A percentile compares a stretch with the other conserved stretches of the same genome.
Conservation (phyloP, 2,329 filamentous ascomycete genomes). For the Phaeosphaeriaceae sp. region DNA sequence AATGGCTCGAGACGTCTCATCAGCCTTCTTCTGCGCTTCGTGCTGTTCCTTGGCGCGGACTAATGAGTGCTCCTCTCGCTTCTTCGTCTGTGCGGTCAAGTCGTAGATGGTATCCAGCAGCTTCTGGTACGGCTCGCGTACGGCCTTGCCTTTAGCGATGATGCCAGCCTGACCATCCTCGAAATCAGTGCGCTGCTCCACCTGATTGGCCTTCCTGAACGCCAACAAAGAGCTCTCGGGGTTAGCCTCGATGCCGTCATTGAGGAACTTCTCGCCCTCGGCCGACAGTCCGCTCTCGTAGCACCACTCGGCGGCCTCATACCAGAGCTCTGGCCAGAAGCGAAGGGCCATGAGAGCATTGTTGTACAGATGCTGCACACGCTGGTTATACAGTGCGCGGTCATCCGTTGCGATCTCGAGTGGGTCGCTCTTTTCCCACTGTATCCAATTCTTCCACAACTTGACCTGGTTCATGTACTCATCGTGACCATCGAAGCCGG, state of each 20-base stretch:
- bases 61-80: constrained; percentile 69
- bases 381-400: constrained; percentile 72
- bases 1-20: constrained; percentile 46
- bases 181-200: constrained; percentile 78
- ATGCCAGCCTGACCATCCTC: constrained; percentile 77
- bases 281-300: constrained; percentile 75
- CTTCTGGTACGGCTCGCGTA: constrained; percentile 83
- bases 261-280: constrained; percentile 79
- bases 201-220: constrained; percentile 85
- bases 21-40: constrained; percentile 53
- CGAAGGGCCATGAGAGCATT: constrained; percentile 91
- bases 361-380: constrained; percentile 89
- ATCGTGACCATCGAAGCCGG: constrained; percentile 84
- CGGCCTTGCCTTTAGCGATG: constrained; percentile 70
- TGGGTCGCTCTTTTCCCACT: constrained; percentile 94
- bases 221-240: constrained; percentile 91
- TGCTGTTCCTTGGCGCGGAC: constrained; percentile 63
- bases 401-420: constrained; percentile 87
- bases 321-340: constrained; percentile 97
- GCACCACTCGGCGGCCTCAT: constrained; percentile 92
- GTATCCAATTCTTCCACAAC: constrained; percentile 92
- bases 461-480: constrained; percentile 86
- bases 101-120: constrained; percentile 88
- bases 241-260: constrained; percentile 84
- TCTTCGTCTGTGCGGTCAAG: constrained; percentile 74